These are phyloP conservation scores for Tuctoria greenei DNA, from an alignment of 176 grass and related monocot genomes.

Conservation along the genomic window DNA sequence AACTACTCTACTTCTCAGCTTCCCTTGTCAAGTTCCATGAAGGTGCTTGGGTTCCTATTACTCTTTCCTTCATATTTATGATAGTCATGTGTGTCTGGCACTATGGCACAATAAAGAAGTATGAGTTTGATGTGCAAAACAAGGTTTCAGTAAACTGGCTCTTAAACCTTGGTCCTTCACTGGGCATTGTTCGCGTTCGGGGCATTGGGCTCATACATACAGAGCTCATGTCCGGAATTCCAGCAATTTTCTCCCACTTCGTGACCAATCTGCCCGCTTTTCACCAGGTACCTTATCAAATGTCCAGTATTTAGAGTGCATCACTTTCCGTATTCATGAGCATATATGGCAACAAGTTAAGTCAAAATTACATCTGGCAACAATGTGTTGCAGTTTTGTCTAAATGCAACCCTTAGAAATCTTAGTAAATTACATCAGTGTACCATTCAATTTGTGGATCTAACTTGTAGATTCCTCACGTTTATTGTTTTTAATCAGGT, in stretches of 20 bases:
- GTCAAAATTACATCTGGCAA: not conserved
- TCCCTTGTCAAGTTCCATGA: slow-evolving; percentile 90
- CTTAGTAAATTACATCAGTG: not conserved
- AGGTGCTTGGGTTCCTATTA: slow-evolving; percentile 87
- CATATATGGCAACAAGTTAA: not conserved
- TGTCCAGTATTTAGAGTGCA: not conserved
- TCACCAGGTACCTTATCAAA: slow-evolving; percentile 67
- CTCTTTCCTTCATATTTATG: slow-evolving; percentile 81
- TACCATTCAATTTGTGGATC: not conserved
- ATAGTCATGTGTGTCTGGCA: slow-evolving; percentile 88
- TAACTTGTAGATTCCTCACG: slow-evolving; percentile 15
- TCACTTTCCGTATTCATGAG: not conserved
- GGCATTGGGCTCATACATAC: slow-evolving; percentile 95
- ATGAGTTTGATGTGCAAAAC: slow-evolving; percentile 92
- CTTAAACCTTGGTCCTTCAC: slow-evolving; percentile 80
- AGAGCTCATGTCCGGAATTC: slow-evolving; percentile 89
- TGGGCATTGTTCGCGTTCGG: slow-evolving; percentile 83
- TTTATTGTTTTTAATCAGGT: slow-evolving; percentile 56
- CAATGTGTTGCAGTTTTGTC: not conserved
- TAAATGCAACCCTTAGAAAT: not conserved
- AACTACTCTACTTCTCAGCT: slow-evolving; percentile 88
- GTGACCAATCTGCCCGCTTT: slow-evolving; percentile 96
- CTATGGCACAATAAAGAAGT: slow-evolving; percentile 97
- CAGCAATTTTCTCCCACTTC: slow-evolving; percentile 92
- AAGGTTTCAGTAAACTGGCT: slow-evolving; percentile 95